phyloP scores from a whole-genome alignment of 352 stramenopile genomes.

The Globisporangium rhizosaccharum region DNA sequence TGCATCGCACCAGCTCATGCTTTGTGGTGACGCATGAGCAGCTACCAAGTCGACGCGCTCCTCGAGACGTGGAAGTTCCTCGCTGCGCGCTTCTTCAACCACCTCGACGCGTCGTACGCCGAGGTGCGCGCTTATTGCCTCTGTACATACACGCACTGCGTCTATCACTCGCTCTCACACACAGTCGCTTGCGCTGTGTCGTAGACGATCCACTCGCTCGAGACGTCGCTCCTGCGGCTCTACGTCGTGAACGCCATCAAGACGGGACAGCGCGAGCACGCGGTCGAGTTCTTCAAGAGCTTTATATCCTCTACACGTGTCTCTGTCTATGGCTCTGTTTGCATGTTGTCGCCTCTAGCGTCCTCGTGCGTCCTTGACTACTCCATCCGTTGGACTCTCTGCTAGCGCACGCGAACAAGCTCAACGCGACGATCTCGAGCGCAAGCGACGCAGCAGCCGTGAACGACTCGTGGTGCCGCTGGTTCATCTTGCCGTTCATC shows the following conservation, averaged over 20 bases:
- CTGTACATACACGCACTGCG: background rate
- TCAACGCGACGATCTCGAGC: conserved; percentile 38
- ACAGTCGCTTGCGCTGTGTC: background rate
- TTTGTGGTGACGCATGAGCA: conserved; percentile 9
- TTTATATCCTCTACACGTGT: conserved; percentile 32
- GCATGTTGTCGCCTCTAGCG: background rate
- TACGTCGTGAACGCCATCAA: conserved; percentile 81
- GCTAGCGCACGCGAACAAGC: conserved; percentile 41
- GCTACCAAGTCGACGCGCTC: conserved; percentile 70
- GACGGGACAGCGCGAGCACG: conserved; percentile 57
- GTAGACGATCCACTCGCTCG: conserved; percentile 61
- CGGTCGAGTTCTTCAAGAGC: conserved; percentile 68
- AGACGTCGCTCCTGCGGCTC: conserved; percentile 60
- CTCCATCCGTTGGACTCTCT: background rate
- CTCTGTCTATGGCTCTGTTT: conserved; percentile 1
- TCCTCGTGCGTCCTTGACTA: conserved; percentile 15
- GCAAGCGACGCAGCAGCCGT: conserved; percentile 13
- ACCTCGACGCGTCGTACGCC: conserved; percentile 67
- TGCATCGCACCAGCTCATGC: too few species aligned
- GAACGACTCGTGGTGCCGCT: conserved; percentile 62
- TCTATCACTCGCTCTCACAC: background rate
- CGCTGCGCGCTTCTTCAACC: conserved; percentile 71
- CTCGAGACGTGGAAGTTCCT: conserved; percentile 82
- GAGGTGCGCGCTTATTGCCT: conserved; percentile 23
- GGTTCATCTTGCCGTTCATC: conserved; percentile 82